phyloP scores from a whole-genome alignment of 495 filamentous ascomycete species.

The Penicillium fimorum region DNA sequence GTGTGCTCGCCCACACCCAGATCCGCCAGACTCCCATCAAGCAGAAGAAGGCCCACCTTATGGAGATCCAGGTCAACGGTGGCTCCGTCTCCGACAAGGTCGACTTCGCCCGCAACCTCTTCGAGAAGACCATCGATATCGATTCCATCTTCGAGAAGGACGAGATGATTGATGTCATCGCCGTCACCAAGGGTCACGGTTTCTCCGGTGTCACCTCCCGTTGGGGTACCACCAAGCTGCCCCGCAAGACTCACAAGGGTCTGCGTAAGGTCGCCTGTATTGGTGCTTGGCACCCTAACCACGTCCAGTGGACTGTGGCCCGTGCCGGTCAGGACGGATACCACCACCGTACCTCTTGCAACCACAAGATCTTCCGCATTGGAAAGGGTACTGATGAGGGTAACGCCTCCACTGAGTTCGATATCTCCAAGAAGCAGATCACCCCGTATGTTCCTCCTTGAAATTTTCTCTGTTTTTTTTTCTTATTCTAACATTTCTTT shows the following conservation, averaged over 20 bases:
- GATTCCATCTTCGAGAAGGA: slow-evolving; percentile 97
- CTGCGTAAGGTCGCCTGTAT: slow-evolving; percentile 99
- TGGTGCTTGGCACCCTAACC: slow-evolving; percentile 99
- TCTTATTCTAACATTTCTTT: slow-evolving; percentile 31
- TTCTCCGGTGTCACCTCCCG: slow-evolving; percentile 94
- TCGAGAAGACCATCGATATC: slow-evolving; percentile 97
- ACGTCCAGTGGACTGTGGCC: slow-evolving; percentile 99
- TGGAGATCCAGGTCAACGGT: slow-evolving; percentile 99
- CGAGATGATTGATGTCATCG: slow-evolving; percentile 99
- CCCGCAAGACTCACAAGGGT: slow-evolving; percentile 99
- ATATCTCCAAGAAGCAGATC: slow-evolving; percentile 98
- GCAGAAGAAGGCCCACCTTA: slow-evolving; percentile 99
- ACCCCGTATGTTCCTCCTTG: slow-evolving; percentile 81
- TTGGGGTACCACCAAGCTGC: slow-evolving; percentile 99
- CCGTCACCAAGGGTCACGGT: slow-evolving; percentile 99
- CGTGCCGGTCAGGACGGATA: slow-evolving; percentile 99
- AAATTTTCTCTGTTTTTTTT: neutral
- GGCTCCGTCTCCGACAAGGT: slow-evolving; percentile 94
- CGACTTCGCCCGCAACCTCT: slow-evolving; percentile 86
- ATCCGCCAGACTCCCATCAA: slow-evolving; percentile 98
- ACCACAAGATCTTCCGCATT: slow-evolving; percentile 99
- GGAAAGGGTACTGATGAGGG: slow-evolving; percentile 83
- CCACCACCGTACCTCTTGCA: slow-evolving; percentile 99
- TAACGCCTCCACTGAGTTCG: slow-evolving; percentile 93
- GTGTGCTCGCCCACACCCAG: slow-evolving; percentile 98